Evolutionary conservation across 2,329 filamentous ascomycete genomes (phyloP), one percentile per base, ranked within the genome.

Genomic region (Alternaria alternata): DNA sequence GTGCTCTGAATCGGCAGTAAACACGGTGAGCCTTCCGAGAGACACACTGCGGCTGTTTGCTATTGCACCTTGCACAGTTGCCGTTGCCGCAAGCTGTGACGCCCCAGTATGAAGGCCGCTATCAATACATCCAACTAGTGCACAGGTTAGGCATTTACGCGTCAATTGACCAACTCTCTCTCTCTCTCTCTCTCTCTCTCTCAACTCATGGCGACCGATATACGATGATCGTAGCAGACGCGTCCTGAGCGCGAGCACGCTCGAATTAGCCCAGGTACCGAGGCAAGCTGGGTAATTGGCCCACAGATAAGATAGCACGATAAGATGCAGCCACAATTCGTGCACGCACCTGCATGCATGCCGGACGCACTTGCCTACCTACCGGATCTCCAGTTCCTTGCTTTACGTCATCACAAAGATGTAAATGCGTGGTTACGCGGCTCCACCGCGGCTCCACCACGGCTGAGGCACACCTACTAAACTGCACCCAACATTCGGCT

Each of bases 331-430:
- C 46, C 46, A 49, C 46, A 49, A 20, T 28, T 28, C 51, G 41
- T 49, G 39, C 42, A 54, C 49, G 48, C 32, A 47, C 32, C 41
- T 53, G 41, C 47, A 32, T 32, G 43, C 41, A 54, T 38, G 26
- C 32, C 38, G 36, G 26, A 34, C 28, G 43, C 34, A 46, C 56
- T 44, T 48, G 22, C 42, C 48, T 16, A 14, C 32, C 6, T 3
- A 54, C 32, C n/a, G 34, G 22, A 18, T 44, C 52, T 59, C 57
- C 52, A 46, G 16, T 28, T 26, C 46, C 32, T 32, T 53, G 41
- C 48, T 18, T 61, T 64, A 64, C 61, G 57, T 66, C 63, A 63
- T 64, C 38, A 28, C 20, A 18, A 43, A 43, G 51, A 52, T 52
- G 47, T 39, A 60, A 38, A 47, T 56, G 49, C 59, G 57, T 47